Conservation (phyloP, 108 stramenopile genomes). For the Aurantiochytrium sp. region DNA sequence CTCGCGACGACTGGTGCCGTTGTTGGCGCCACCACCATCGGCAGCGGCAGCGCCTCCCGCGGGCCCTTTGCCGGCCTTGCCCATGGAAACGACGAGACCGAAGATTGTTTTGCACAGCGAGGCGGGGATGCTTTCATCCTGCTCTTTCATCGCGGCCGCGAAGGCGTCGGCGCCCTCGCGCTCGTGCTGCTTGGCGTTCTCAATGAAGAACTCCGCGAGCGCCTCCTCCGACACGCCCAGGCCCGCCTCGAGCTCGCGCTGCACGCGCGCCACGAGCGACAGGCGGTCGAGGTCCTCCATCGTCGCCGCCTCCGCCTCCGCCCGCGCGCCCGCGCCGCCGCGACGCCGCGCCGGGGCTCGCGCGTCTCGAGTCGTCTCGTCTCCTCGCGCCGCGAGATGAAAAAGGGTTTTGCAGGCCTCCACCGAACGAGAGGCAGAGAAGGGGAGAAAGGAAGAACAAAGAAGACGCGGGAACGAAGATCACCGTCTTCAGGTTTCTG, state of each 20-base stretch:
- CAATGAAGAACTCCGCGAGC: slow-evolving; percentile 86
- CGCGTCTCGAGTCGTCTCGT: no score
- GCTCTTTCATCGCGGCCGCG: not conserved
- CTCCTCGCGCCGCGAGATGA: no score
- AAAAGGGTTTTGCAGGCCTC: not conserved
- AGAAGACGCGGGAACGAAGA: not conserved
- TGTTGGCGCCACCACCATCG: no score
- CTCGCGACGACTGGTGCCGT: slow-evolving; percentile 29
- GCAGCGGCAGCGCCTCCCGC: no score
- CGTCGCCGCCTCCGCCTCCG: slow-evolving; percentile 31
- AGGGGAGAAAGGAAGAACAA: not conserved
- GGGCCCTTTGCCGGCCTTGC: not conserved
- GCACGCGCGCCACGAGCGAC: slow-evolving; percentile 73
- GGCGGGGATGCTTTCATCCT: slow-evolving; percentile 32
- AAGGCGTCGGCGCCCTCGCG: not conserved
- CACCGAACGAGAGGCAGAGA: no score
- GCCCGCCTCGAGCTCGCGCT: slow-evolving; percentile 69
- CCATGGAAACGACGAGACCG: not conserved
- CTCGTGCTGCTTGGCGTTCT: slow-evolving; percentile 61
- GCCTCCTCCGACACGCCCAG: slow-evolving; percentile 82
- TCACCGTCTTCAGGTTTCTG: not conserved
- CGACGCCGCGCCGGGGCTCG: no score
- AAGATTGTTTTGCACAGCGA: slow-evolving; percentile 9
- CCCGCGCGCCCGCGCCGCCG: no score
- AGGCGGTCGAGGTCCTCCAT: slow-evolving; percentile 84